Evolutionary conservation across 352 stramenopile genomes (phyloP), one percentile per base, ranked within the genome.

Genomic region (Elongisporangium undulatum): DNA sequence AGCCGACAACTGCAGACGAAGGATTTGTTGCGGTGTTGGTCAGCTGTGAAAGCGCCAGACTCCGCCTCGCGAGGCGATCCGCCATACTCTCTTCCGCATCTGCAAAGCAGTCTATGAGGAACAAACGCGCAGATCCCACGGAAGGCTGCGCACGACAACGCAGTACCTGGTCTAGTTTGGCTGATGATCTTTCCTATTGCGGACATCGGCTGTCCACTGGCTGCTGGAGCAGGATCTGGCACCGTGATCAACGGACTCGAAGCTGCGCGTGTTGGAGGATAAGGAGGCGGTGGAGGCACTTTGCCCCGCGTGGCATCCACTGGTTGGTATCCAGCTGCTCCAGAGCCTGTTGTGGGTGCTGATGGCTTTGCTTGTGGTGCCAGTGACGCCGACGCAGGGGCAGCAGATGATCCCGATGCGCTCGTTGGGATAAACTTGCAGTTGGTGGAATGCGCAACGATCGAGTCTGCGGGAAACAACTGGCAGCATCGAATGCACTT

Each of bases 401-500:
- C 15, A 13, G 15, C 52, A 20, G 13, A 15, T 49, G 45, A 4
- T 53, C 53, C 19, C 45, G 66, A 5, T 6, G 13, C 56, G 19
- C 34, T 38, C 15, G 29, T 45, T 12, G 72, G 70, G 2, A 81
- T 67, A 26, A 75, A 85, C 45, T 85, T 90, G 69, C 84, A 93
- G 41, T 62, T 85, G 0, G 76, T 90, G 7, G 79, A 89, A 57
- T 93, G 84, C 1, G 75, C 70, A 41, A 90, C 81, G 39, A 91
- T 91, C 17, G 74, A 66, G 54, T 93, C 84, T 0, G 84, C 81
- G 15, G 84, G 78, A 53, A 91, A 90, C 38, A 87, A 69, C 53
- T 93, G 77, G 29, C 76, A 89, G 61, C 84, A 93, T 19, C 84
- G 84, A 67, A 90, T 91, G 49, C 84, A 91, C 58, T 93, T 93